Percentiles rank a stretch among this genome's conserved stretches.
Conservation (phyloP, 352 stramenopile genomes). For the Phytophthora colocasiae region DNA sequence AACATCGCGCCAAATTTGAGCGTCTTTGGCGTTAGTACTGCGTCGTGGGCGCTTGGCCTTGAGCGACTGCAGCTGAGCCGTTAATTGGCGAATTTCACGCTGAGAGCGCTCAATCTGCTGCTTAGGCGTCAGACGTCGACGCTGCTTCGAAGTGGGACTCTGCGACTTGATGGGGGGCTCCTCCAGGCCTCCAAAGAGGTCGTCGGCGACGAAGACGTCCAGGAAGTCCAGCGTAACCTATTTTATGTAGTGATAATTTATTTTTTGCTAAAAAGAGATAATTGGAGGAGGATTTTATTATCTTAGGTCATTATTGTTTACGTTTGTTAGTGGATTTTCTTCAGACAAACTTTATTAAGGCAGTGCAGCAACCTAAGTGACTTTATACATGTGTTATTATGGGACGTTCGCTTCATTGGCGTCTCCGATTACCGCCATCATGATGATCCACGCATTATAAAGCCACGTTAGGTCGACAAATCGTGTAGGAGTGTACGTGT, state of each 20-base stretch:
- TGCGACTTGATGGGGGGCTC: not conserved
- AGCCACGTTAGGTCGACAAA: no score
- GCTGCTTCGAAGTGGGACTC: not conserved
- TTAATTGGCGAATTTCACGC: not conserved
- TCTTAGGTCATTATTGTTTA: no score
- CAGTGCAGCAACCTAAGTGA: no score
- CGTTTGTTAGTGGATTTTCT: no score
- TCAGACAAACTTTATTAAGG: no score
- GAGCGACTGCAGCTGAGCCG: not conserved
- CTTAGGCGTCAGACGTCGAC: not conserved
- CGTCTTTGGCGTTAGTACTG: not conserved
- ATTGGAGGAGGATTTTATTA: no score
- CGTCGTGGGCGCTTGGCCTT: not conserved
- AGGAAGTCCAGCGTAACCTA: constrained; percentile 2
- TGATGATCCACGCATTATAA: no score
- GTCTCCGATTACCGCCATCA: no score
- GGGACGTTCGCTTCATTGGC: no score
- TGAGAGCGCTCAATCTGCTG: not conserved
- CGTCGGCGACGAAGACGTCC: not conserved
- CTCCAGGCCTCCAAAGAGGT: not conserved
- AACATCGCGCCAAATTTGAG: constrained; percentile 3
- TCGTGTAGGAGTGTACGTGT: no score
- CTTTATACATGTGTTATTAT: no score
- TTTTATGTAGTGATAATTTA: not conserved
- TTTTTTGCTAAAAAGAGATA: not conserved